Evolutionary conservation across 2,329 filamentous ascomycete species (phyloP).

Genomic region (Fusarium udum): DNA sequence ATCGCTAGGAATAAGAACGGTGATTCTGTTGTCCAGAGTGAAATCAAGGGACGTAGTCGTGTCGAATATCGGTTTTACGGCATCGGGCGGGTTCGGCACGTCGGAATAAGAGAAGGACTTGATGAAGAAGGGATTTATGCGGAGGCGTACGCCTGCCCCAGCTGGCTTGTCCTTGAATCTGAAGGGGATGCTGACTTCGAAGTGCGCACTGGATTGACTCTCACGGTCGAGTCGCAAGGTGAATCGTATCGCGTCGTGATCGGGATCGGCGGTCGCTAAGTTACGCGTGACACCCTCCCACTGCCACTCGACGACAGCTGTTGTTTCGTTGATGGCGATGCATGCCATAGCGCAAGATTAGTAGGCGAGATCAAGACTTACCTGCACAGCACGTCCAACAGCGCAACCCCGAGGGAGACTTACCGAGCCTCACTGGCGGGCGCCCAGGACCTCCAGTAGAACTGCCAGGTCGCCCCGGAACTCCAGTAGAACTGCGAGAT

Average conservation of each 20-base stretch:
- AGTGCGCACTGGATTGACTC: neutral
- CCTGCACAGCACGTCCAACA: neutral
- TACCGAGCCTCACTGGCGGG: neutral
- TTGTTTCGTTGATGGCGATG: slow-evolving; percentile 1
- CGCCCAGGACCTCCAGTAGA: slow-evolving; percentile 16
- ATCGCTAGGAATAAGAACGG: slow-evolving; percentile 1
- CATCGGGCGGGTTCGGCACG: neutral
- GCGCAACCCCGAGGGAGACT: neutral
- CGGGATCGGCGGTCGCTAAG: slow-evolving; percentile 1
- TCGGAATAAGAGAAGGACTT: neutral
- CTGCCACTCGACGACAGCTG: slow-evolving; percentile 6
- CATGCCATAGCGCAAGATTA: slow-evolving; percentile 10
- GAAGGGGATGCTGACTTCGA: slow-evolving; percentile 4
- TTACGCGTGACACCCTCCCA: neutral
- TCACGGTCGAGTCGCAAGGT: slow-evolving; percentile 1
- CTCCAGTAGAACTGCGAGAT: slow-evolving; percentile 24
- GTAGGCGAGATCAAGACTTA: neutral
- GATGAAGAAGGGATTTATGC: slow-evolving; percentile 3
- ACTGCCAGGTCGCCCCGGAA: slow-evolving; percentile 15
- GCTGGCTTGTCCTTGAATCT: slow-evolving; percentile 14
- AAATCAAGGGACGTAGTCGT: neutral
- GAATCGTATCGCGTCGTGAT: slow-evolving; percentile 8
- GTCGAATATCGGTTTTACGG: neutral
- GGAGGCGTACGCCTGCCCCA: neutral
- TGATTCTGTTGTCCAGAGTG: neutral